A percentile compares a stretch with the other conserved stretches of the same genome.
phyloP scores from a whole-genome alignment of 2,329 filamentous ascomycete genomes.

The Ilyonectria sp. region DNA sequence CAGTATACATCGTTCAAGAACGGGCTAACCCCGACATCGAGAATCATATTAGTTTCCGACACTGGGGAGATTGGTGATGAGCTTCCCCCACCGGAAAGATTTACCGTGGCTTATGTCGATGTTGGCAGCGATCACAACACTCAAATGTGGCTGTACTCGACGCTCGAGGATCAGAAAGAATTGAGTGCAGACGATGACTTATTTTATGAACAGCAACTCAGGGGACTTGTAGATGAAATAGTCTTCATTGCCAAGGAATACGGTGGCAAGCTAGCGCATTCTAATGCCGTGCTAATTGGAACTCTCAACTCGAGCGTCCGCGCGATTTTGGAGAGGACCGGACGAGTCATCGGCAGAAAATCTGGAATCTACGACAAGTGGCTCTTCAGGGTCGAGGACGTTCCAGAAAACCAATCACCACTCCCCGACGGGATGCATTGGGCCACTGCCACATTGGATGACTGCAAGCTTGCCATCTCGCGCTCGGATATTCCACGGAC shows the following conservation, averaged over 20 bases:
- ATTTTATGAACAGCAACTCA: conserved; percentile 53
- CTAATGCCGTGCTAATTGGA: conserved; percentile 55
- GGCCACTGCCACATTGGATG: conserved; percentile 65
- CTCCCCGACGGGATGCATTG: conserved; percentile 68
- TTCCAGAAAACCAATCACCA: conserved; percentile 55
- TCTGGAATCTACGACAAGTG: conserved; percentile 67
- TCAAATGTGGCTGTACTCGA: conserved; percentile 74
- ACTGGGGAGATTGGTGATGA: conserved; percentile 9
- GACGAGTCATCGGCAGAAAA: conserved; percentile 46
- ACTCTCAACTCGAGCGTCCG: conserved; percentile 52
- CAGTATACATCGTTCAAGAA: conserved; percentile 66
- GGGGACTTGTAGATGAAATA: conserved; percentile 50
- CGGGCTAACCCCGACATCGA: conserved; percentile 60
- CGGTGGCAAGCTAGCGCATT: conserved; percentile 35
- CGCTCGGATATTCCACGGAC: conserved; percentile 71
- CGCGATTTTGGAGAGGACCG: conserved; percentile 42
- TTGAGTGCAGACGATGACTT: conserved; percentile 23
- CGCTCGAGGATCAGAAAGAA: conserved; percentile 57
- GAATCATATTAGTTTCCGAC: conserved; percentile 57
- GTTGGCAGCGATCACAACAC: conserved; percentile 74
- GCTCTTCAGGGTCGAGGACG: conserved; percentile 64
- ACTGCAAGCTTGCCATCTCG: conserved; percentile 69
- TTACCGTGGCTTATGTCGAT: conserved; percentile 75
- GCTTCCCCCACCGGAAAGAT: conserved; percentile 43
- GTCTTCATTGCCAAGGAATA: conserved; percentile 47